These are phyloP conservation scores for Chrysosporium queenslandicum DNA, from an alignment of 2,329 filamentous ascomycete genomes.

Conservation along the genomic window DNA sequence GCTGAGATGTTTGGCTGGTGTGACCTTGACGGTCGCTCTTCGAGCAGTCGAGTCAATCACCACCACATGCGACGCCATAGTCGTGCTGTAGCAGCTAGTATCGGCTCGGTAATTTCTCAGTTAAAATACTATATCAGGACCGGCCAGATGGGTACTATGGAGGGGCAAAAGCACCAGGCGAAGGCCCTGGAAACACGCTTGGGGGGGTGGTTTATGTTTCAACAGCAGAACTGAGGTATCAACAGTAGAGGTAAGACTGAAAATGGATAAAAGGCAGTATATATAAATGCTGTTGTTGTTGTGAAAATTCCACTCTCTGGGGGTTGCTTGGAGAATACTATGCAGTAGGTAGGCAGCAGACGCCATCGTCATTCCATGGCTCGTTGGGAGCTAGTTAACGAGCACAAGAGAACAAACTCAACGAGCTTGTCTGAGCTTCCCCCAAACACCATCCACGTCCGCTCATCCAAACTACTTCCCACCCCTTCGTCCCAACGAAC, in stretches of 20 bases:
- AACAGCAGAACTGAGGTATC: background rate
- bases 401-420: conserved; percentile 12
- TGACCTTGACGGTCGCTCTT: conserved; percentile 72
- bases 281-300: no score
- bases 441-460: conserved; percentile 3
- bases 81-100: conserved; percentile 17
- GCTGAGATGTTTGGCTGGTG: conserved; percentile 66
- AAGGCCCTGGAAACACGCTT: no score
- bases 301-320: no score
- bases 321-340: background rate
- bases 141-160: background rate
- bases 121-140: background rate
- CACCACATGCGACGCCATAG: conserved; percentile 79
- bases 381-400: conserved; percentile 1
- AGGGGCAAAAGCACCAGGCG: background rate
- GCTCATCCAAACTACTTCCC: background rate
- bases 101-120: background rate
- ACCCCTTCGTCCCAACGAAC: background rate
- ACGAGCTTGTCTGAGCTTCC: background rate
- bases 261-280: background rate
- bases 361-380: conserved; percentile 27
- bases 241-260: background rate
- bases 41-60: conserved; percentile 73
- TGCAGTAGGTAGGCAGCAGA: conserved; percentile 13
- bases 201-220: background rate